Evolutionary conservation across 2,329 filamentous ascomycete species (phyloP).

Genomic region (Fusarium scirpi): DNA sequence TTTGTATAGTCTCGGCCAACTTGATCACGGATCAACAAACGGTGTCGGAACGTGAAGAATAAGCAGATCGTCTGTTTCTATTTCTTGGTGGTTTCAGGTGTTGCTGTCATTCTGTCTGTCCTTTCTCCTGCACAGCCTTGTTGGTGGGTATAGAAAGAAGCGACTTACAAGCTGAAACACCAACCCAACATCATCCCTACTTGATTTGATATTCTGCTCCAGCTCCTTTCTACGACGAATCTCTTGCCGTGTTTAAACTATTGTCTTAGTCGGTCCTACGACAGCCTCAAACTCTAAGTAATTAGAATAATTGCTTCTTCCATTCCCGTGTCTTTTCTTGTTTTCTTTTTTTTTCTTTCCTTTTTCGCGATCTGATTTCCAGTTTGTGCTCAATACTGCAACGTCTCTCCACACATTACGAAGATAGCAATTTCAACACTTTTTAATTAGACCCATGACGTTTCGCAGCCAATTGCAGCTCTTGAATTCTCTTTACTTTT

Average conservation of each 20-base stretch:
- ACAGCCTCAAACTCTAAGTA: not conserved
- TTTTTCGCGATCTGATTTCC: not conserved
- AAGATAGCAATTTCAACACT: not conserved
- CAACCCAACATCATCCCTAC: not conserved
- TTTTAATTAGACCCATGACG: not conserved
- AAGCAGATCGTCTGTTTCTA: constrained; percentile 10
- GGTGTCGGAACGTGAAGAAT: constrained; percentile 3
- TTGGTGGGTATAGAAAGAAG: constrained; percentile 1
- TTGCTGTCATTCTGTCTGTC: not conserved
- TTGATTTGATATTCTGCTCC: not conserved
- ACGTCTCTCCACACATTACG: constrained; percentile 12
- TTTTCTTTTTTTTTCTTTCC: not conserved
- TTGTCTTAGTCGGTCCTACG: not conserved
- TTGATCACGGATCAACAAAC: not conserved
- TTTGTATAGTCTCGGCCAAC: not conserved
- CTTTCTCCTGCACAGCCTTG: constrained; percentile 7
- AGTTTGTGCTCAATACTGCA: not conserved
- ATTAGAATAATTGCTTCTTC: not conserved
- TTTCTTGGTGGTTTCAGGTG: constrained; percentile 37
- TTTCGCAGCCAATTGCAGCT: constrained; percentile 2
- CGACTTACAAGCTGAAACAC: not conserved
- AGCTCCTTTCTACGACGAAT: not conserved
- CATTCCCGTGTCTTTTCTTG: not conserved
- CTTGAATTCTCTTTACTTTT: constrained; percentile 4
- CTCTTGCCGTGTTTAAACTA: not conserved